Percentiles rank a stretch among this genome's conserved stretches.
Evolutionary conservation across 2,329 filamentous ascomycete species (phyloP).

Genomic region (Microdochium nivale): DNA sequence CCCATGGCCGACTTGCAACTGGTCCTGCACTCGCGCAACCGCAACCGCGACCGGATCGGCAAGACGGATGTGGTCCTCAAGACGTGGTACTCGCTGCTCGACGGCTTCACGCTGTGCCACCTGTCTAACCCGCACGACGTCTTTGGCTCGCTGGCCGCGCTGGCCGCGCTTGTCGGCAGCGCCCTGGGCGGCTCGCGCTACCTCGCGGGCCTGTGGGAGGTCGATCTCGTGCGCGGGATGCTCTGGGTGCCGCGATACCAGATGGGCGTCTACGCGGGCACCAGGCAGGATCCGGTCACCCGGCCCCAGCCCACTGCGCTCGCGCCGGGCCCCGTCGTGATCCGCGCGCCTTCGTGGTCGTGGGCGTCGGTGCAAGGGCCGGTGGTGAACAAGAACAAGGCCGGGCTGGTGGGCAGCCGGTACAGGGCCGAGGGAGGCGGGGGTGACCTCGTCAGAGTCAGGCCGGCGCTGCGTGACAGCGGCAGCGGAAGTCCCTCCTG

Average conservation of each 20-base stretch:
- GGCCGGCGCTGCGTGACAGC: neutral
- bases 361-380: constrained; percentile 5
- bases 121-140: neutral
- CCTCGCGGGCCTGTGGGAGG: constrained; percentile 6
- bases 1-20: too few species aligned
- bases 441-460: neutral
- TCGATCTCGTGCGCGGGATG: constrained; percentile 2
- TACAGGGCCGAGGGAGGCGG: too few species aligned
- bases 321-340: neutral
- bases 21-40: too few species aligned
- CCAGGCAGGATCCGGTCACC: too few species aligned
- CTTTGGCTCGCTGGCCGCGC: neutral
- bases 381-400: neutral
- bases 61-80: too few species aligned
- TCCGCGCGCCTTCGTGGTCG: constrained; percentile 5
- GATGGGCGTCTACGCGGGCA: too few species aligned
- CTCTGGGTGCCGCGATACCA: constrained; percentile 2
- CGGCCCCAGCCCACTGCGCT: too few species aligned
- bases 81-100: neutral
- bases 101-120: neutral
- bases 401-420: too few species aligned
- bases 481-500: neutral
- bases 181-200: constrained; percentile 2
- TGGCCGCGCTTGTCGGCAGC: neutral
- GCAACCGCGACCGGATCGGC: too few species aligned